These are phyloP conservation scores for Plantago lanceolata DNA, from an alignment of 305 asterid species.

Conservation along the genomic window DNA sequence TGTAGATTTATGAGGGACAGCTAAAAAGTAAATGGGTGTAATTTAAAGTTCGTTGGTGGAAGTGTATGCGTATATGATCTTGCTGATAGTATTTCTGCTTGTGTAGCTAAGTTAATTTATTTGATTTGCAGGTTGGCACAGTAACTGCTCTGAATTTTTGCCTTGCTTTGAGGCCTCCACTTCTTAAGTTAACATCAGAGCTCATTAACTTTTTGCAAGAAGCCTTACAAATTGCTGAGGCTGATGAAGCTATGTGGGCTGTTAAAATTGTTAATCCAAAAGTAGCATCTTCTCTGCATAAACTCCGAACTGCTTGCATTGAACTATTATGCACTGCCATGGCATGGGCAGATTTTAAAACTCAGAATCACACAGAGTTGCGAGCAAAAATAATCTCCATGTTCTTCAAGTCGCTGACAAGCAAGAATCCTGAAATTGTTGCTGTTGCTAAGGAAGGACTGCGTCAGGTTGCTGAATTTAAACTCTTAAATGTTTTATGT, in stretches of 20 bases:
- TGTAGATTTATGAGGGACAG: too few relatives aligned
- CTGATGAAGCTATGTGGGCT: constrained; percentile 91
- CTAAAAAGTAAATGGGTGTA: too few relatives aligned
- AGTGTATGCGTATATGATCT: constrained; percentile 10
- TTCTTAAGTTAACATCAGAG: constrained; percentile 91
- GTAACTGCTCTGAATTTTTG: constrained; percentile 97
- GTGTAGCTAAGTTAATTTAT: constrained; percentile 23
- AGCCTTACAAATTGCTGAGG: constrained; percentile 95
- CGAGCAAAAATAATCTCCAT: constrained; percentile 93
- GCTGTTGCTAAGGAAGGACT: constrained; percentile 98
- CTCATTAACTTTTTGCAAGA: constrained; percentile 91
- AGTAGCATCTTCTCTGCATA: constrained; percentile 79
- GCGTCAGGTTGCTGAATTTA: constrained; percentile 71
- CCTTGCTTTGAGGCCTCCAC: constrained; percentile 98
- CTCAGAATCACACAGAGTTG: constrained; percentile 87
- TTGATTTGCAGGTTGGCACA: constrained; percentile 71
- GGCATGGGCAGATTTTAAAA: constrained; percentile 99
- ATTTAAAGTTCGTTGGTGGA: too few relatives aligned
- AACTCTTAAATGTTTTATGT: constrained; percentile 14
- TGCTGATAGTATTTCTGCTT: constrained; percentile 23
- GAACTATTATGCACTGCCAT: constrained; percentile 98
- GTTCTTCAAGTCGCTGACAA: constrained; percentile 98
- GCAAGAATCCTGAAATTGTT: constrained; percentile 86
- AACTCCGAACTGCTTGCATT: constrained; percentile 95
- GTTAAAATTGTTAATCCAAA: constrained; percentile 92